phyloP scores from a whole-genome alignment of 768 basidiomycete species.

The Leccinum truebloodii region DNA sequence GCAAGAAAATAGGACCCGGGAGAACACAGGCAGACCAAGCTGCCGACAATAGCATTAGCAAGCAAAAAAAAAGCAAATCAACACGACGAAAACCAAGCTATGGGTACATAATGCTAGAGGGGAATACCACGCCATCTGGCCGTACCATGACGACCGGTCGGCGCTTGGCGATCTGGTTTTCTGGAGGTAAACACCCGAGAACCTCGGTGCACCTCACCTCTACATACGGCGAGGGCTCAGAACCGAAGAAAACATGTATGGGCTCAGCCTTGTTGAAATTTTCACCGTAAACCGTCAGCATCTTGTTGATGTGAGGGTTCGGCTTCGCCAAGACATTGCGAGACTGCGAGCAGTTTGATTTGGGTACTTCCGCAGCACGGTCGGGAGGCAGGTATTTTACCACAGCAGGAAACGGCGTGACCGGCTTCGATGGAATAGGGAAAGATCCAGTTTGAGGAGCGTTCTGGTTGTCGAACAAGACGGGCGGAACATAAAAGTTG shows the following conservation, averaged over 20 bases:
- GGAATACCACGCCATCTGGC: constrained; percentile 85
- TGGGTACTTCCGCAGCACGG: constrained; percentile 80
- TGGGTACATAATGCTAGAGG: constrained; percentile 79
- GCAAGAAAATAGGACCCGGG: constrained; percentile 23
- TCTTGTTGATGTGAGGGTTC: constrained; percentile 73
- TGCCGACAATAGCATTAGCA: constrained; percentile 27
- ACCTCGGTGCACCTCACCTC: constrained; percentile 89
- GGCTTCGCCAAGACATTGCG: constrained; percentile 74
- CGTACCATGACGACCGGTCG: constrained; percentile 82
- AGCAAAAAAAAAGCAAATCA: constrained; percentile 17
- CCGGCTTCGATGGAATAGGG: constrained; percentile 77
- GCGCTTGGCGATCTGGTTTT: constrained; percentile 63
- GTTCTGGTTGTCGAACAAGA: constrained; percentile 78
- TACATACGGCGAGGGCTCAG: constrained; percentile 82
- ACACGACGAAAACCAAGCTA: constrained; percentile 38
- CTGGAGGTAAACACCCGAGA: constrained; percentile 77
- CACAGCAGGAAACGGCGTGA: constrained; percentile 84
- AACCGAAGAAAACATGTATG: constrained; percentile 82
- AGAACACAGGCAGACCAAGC: constrained; percentile 28
- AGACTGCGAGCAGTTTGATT: constrained; percentile 64
- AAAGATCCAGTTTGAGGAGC: constrained; percentile 70
- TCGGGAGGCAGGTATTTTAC: constrained; percentile 92
- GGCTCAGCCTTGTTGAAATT: constrained; percentile 86
- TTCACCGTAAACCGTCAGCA: constrained; percentile 87
- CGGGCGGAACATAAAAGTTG: constrained; percentile 90